These are phyloP conservation scores for Nothomitra cinnamomea DNA, from an alignment of 2,329 filamentous ascomycete species.

Conservation along the genomic window DNA sequence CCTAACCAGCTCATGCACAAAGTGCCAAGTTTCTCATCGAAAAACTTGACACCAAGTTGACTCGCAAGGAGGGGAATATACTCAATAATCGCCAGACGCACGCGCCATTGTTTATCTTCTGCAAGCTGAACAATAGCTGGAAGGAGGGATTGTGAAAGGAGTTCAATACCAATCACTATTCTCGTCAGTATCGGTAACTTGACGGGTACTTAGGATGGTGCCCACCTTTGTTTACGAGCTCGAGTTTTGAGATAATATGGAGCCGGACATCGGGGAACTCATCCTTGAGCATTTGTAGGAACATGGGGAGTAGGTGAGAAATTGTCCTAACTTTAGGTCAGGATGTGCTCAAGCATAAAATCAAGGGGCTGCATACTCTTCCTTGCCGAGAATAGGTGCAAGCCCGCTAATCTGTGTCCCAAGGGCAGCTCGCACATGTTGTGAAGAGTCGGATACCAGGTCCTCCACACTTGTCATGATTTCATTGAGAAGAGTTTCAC, in stretches of 20 bases:
- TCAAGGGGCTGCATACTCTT: slow-evolving; percentile 52
- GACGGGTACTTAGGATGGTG: slow-evolving; percentile 5
- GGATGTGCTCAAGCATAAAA: neutral
- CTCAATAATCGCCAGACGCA: slow-evolving; percentile 94
- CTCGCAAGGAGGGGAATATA: slow-evolving; percentile 94
- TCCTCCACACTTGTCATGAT: slow-evolving; percentile 96
- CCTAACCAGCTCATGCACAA: slow-evolving; percentile 98
- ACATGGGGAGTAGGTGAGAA: slow-evolving; percentile 93
- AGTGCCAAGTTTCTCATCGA: slow-evolving; percentile 88
- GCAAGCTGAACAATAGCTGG: slow-evolving; percentile 94
- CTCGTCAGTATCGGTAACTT: slow-evolving; percentile 5
- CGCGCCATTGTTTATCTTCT: slow-evolving; percentile 98
- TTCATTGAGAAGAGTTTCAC: slow-evolving; percentile 75
- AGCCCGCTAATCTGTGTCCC: slow-evolving; percentile 95
- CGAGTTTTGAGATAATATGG: slow-evolving; percentile 99
- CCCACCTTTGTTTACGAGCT: slow-evolving; percentile 87
- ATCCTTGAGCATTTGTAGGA: slow-evolving; percentile 98
- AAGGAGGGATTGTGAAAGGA: slow-evolving; percentile 87
- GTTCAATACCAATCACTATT: slow-evolving; percentile 87
- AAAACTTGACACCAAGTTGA: slow-evolving; percentile 92
- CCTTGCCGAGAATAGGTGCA: slow-evolving; percentile 91
- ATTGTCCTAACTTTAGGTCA: slow-evolving; percentile 52
- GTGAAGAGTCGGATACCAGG: slow-evolving; percentile 85
- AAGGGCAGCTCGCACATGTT: slow-evolving; percentile 88
- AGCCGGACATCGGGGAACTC: slow-evolving; percentile 96